Percentiles rank a stretch among this genome's conserved stretches.
Evolutionary conservation across 768 basidiomycete genomes (phyloP).

Genomic region (Cystoderma amianthinum): DNA sequence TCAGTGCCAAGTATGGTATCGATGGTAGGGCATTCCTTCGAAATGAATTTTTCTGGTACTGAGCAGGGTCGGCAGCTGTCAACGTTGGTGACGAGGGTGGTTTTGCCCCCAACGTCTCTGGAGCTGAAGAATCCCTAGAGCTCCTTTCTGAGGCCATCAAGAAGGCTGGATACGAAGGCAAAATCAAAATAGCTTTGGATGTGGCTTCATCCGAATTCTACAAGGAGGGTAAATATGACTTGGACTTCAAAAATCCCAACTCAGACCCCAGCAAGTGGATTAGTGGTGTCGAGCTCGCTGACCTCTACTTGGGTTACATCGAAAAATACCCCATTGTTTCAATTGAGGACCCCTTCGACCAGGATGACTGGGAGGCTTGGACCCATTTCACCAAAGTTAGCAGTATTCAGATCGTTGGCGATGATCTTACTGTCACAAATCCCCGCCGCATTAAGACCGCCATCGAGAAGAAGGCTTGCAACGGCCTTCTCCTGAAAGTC

Average conservation of each 20-base stretch:
- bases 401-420: slow-evolving; percentile 88
- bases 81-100: slow-evolving; percentile 99
- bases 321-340: slow-evolving; percentile 96
- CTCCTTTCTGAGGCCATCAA: slow-evolving; percentile 94
- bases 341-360: slow-evolving; percentile 98
- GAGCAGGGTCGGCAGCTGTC: slow-evolving; percentile 55
- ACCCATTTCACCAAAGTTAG: slow-evolving; percentile 76
- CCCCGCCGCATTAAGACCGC: slow-evolving; percentile 95
- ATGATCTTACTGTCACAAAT: slow-evolving; percentile 98
- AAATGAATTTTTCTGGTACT: background rate
- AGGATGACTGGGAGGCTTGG: slow-evolving; percentile 99
- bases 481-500: slow-evolving; percentile 96
- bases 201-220: slow-evolving; percentile 99
- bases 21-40: slow-evolving; percentile 63
- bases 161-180: slow-evolving; percentile 97
- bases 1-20: slow-evolving; percentile 97
- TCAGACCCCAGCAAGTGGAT: slow-evolving; percentile 97
- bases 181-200: slow-evolving; percentile 97
- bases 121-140: slow-evolving; percentile 96
- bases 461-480: slow-evolving; percentile 99
- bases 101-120: slow-evolving; percentile 96
- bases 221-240: slow-evolving; percentile 99
- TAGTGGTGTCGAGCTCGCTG: slow-evolving; percentile 86
- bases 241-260: slow-evolving; percentile 99
- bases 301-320: slow-evolving; percentile 80